Evolutionary conservation across 768 basidiomycete genomes (phyloP), one percentile per base, ranked within the genome.

Genomic region (Leccinum boreale): DNA sequence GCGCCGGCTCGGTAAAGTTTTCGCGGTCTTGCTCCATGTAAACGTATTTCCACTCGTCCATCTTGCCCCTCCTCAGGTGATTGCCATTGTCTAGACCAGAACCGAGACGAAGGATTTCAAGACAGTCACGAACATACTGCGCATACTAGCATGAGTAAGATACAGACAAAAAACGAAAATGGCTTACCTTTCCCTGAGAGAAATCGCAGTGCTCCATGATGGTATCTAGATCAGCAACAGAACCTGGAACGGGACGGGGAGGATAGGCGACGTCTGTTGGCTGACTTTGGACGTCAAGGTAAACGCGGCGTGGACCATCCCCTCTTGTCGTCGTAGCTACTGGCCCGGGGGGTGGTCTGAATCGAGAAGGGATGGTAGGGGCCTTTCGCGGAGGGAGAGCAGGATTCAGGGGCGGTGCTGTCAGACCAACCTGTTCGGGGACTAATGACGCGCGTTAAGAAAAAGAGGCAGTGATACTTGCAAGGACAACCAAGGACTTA

Each of bases 121-220:
- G 78, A 67, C 97, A 99, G 70, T 98, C 97, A 42, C 96, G 86
- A n/a, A 98, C 96, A 75, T 91, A 95, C 91, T 97, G 68, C 21
- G 29, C 47, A 24, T 33, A 48, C 26, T 24, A 47, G 15, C 60
- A 53, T 70, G 58, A 65, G 58, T 26, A 10, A 53, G 57, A 55
- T 29, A 35, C 28, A 42, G 15, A 42, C 39, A 21, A 3, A 33
- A 10, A 49, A 52, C 42, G 17, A 26, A 49, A 45, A 55, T 24
- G 14, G 23, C 28, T 60, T 52, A 89, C 91, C 79, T 92, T 91
- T 64, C 83, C 81, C 60, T 84, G 79, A 15, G 85, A 85, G 70
- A 94, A 97, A 74, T 96, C 92, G 70, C 97, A 99, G 65, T 94
- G 85, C 45, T 94, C 87, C 89, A 95, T 89, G 5, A 98, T 79